Evolutionary conservation across 208 protist species (phyloP).

Genomic region (Entamoeba histolytica): DNA sequence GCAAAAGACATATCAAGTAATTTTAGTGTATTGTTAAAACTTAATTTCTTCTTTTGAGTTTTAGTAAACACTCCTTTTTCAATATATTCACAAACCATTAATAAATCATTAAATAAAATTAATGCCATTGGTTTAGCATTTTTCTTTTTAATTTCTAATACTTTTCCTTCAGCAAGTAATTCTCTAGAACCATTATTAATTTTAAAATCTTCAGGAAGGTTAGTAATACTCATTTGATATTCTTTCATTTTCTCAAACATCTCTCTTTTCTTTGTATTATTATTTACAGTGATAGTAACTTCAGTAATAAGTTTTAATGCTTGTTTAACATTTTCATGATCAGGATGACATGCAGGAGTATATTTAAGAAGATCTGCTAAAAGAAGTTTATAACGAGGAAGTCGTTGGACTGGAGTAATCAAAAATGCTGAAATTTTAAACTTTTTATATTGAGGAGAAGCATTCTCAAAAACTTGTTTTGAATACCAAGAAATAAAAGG

Average conservation of each 20-base stretch:
- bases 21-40: not conserved
- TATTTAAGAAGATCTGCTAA: not conserved
- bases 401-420: not conserved
- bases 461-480: not conserved
- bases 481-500: not conserved
- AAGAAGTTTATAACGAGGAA: not conserved
- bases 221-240: not conserved
- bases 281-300: not conserved
- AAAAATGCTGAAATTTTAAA: not conserved
- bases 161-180: not conserved
- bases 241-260: not conserved
- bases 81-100: not conserved
- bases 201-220: not conserved
- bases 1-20: not conserved
- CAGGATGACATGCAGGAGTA: not conserved
- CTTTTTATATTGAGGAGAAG: not conserved
- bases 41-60: not conserved
- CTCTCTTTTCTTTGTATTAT: not conserved
- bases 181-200: not conserved
- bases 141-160: not conserved
- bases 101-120: not conserved
- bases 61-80: not conserved
- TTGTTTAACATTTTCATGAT: not conserved
- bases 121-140: not conserved
- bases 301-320: not conserved